phyloP scores from a whole-genome alignment of 148 eudicot species.

The Polygonum maritimum region DNA sequence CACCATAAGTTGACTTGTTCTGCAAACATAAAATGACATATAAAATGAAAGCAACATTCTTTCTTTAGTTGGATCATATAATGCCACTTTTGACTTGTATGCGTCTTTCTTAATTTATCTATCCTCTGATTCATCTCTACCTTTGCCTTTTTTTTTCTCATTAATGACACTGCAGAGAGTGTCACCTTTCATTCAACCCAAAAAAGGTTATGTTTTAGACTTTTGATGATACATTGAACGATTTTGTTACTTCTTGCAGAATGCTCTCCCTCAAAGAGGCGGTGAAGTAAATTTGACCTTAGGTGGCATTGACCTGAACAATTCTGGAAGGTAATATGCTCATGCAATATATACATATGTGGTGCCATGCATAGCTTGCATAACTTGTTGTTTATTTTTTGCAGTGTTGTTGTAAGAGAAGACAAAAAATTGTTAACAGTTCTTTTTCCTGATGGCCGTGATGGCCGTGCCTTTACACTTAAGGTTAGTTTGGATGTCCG shows the following conservation, averaged over 20 bases:
- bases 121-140: not conserved
- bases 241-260: constrained; percentile 30
- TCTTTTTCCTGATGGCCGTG: constrained; percentile 97
- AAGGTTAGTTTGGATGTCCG: constrained; percentile 40
- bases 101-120: not conserved
- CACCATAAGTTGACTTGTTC: not conserved
- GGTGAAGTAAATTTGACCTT: constrained; percentile 97
- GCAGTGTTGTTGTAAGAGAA: constrained; percentile 97
- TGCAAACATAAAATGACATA: not conserved
- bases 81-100: not conserved
- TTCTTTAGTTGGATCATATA: not conserved
- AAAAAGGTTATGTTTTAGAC: not conserved
- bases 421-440: constrained; percentile 92
- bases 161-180: too few species aligned
- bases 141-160: too few species aligned
- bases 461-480: constrained; percentile 96
- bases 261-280: constrained; percentile 90
- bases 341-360: constrained; percentile 5
- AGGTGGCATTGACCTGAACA: constrained; percentile 97
- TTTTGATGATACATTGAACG: not conserved
- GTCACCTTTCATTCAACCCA: too few species aligned
- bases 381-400: constrained; percentile 7
- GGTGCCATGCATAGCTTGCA: not conserved
- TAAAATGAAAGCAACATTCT: not conserved
- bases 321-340: constrained; percentile 81